Percentiles rank a stretch among this genome's conserved stretches.
phyloP scores from a whole-genome alignment of 163 green algal genomes.

The Prototheca cutis region DNA sequence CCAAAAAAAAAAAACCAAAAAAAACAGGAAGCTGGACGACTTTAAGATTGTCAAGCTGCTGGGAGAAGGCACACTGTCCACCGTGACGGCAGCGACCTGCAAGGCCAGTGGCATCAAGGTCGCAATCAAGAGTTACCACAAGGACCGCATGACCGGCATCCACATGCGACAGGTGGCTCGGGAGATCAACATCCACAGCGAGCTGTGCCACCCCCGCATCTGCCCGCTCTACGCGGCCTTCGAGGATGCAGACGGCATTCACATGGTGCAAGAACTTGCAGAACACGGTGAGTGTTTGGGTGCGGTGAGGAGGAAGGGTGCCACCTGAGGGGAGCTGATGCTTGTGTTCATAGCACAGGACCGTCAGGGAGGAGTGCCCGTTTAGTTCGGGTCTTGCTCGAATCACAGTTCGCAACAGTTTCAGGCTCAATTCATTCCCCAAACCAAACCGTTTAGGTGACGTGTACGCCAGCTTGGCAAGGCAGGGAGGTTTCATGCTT shows the following conservation, averaged over 20 bases:
- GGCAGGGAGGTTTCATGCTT: constrained; percentile 27
- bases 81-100: constrained; percentile 18
- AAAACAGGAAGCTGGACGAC: too few species aligned
- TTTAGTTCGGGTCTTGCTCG: neutral
- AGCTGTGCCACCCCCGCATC: constrained; percentile 56
- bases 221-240: constrained; percentile 69
- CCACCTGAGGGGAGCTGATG: neutral
- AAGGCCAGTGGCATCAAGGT: constrained; percentile 19
- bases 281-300: neutral
- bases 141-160: constrained; percentile 43
- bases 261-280: constrained; percentile 40
- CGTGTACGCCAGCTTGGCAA: constrained; percentile 30
- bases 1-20: too few species aligned
- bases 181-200: constrained; percentile 63
- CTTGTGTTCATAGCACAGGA: neutral
- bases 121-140: constrained; percentile 74
- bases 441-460: constrained; percentile 18
- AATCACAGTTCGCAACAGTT: neutral
- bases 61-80: constrained; percentile 22
- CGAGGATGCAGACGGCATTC: constrained; percentile 40
- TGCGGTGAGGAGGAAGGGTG: neutral
- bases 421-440: neutral
- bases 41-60: constrained; percentile 20
- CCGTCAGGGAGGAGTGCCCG: neutral
- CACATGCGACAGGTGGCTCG: constrained; percentile 41